Percentiles rank a stretch among this genome's conserved stretches.
Conservation (phyloP, 1,284 basidiomycete genomes). For the Puccinia coronata region DNA sequence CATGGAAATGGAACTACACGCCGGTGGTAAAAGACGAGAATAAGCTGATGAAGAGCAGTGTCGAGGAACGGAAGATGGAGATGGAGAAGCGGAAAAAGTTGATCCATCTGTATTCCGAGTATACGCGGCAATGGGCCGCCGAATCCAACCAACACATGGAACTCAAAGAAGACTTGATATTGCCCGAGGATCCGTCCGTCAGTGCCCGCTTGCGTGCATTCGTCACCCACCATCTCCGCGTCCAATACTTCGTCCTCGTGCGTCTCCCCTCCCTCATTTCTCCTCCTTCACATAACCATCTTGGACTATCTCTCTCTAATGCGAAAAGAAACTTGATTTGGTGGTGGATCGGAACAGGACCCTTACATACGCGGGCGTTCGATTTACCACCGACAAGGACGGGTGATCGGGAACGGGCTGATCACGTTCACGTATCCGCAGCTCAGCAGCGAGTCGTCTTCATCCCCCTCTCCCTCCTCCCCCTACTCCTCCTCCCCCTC, state of each 20-base stretch:
- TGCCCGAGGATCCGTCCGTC: conserved; percentile 2
- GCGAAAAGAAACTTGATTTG: not conserved
- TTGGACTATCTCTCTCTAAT: not conserved
- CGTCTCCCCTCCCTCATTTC: not conserved
- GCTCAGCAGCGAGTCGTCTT: no score
- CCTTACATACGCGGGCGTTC: conserved; percentile 32
- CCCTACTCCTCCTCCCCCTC: not conserved
- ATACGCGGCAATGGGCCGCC: conserved; percentile 33
- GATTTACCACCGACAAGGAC: conserved; percentile 37
- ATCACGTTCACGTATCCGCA: conserved; percentile 39
- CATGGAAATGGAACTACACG: conserved; percentile 38
- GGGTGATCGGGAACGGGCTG: conserved; percentile 42
- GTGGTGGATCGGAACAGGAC: conserved; percentile 2
- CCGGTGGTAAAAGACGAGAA: conserved; percentile 21
- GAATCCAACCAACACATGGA: not conserved
- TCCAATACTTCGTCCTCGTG: conserved; percentile 46
- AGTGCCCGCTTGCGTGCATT: conserved; percentile 18
- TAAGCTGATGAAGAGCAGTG: conserved; percentile 9
- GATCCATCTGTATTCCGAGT: not conserved
- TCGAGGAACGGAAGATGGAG: not conserved
- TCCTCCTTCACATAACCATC: not conserved
- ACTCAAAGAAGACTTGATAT: not conserved
- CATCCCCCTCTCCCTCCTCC: not conserved
- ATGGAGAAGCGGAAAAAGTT: conserved; percentile 13
- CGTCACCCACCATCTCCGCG: conserved; percentile 25